Evolutionary conservation across 495 filamentous ascomycete genomes (phyloP), one percentile per base, ranked within the genome.

Genomic region (Astrothelium macrocarpum): DNA sequence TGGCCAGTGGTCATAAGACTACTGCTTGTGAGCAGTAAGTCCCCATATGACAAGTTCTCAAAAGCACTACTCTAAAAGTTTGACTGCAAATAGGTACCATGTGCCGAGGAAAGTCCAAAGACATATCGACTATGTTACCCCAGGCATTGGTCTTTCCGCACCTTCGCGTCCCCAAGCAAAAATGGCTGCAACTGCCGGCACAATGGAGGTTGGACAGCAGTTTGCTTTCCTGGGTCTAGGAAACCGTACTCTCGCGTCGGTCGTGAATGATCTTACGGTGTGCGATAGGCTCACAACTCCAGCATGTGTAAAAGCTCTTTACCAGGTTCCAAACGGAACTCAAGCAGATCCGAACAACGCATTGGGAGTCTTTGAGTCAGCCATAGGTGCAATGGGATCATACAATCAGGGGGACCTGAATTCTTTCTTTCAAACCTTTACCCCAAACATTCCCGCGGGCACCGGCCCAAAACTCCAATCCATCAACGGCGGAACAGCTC

Each of bases 91-190:
- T 29, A 56, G 49, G 25, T 68, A 68, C 43, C 66, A 68, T 32
- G 65, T 68, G 10, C 66, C 66, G 3, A 14, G 43, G 16, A 36
- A 66, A 23, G 26, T 68, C 12, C 32, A 60, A 23, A 36, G 43
- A 9, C 66, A 68, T 34, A 63, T 68, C 34, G 66, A 68, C 60
- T 68, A 68, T 32, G 63, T 66, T 18, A 66, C 64, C 16, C 66
- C 64, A 2, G 67, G 67, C 14, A 46, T 67, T 32, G 67, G 34
- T 29, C 64, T 68, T 2, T 39, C 66, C 18, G 59, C 64, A 23
- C 64, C 64, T 14, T 20, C 16, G 11, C 49, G 49, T 29, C 12
- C 49, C 23, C 49, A 56, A 29, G 49, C 49, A 5, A 56, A 56
- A 20, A 10, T 56, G 23, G 25, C 25, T 10, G 25, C 20, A 20